phyloP scores from a whole-genome alignment of 352 stramenopile genomes.

The Phytophthora fragariae region DNA sequence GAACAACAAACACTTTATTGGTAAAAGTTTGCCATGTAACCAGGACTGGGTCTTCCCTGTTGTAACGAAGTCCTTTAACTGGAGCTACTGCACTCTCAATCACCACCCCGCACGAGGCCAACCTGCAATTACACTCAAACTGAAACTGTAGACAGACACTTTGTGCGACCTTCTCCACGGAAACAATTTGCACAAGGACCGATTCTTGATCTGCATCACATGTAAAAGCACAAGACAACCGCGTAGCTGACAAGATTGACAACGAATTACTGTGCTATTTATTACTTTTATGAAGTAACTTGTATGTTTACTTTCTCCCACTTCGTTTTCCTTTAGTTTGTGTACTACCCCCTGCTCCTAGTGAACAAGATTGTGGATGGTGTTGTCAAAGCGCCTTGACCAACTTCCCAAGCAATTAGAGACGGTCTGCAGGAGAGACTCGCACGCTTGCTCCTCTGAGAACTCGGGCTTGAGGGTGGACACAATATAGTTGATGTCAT shows the following conservation, averaged over 20 bases:
- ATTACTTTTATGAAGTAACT: background rate
- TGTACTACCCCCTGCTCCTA: background rate
- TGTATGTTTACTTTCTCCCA: background rate
- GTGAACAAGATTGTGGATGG: slow-evolving; percentile 71
- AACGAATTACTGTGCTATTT: background rate
- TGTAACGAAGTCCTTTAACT: too few relatives aligned
- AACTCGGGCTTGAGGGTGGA: slow-evolving; percentile 77
- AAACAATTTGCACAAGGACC: background rate
- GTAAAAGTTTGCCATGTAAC: too few relatives aligned
- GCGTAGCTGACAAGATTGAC: background rate
- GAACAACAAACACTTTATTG: background rate
- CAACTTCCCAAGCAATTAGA: slow-evolving; percentile 85
- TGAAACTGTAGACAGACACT: too few relatives aligned
- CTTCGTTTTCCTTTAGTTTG: background rate
- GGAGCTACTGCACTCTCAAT: too few relatives aligned
- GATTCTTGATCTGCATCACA: background rate
- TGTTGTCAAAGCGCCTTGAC: slow-evolving; percentile 91
- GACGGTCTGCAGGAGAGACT: slow-evolving; percentile 83
- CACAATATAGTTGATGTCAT: slow-evolving; percentile 90
- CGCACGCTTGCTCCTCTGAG: slow-evolving; percentile 64
- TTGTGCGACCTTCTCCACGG: background rate
- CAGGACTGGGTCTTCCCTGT: too few relatives aligned
- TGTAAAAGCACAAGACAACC: too few relatives aligned
- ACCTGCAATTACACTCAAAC: too few relatives aligned
- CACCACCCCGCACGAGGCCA: too few relatives aligned